Percentiles rank a stretch among this genome's conserved stretches.
phyloP scores from a whole-genome alignment of 2,329 filamentous ascomycete genomes.

The Hymenotorrendiella dingleyae region DNA sequence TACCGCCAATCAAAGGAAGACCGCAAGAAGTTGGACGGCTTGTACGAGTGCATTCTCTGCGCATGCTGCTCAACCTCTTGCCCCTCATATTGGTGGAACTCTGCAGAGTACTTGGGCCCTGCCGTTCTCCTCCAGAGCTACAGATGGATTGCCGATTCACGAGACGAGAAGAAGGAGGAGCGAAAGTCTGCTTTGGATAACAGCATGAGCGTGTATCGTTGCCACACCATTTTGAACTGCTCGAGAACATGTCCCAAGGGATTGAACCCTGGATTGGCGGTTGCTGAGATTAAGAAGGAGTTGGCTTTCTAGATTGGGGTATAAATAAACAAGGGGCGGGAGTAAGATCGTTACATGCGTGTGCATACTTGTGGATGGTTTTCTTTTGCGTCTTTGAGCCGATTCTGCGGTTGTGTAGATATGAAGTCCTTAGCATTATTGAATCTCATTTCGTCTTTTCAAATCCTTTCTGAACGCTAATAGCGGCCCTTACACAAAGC shows the following conservation, averaged over 20 bases:
- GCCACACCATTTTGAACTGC: conserved; percentile 99
- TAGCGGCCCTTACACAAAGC: too few relatives aligned
- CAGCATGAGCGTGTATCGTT: conserved; percentile 97
- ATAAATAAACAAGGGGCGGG: too few relatives aligned
- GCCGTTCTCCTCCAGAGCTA: conserved; percentile 96
- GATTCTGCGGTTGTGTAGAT: too few relatives aligned
- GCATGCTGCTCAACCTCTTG: conserved; percentile 98
- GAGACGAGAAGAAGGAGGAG: conserved; percentile 83
- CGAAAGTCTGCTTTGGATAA: conserved; percentile 92
- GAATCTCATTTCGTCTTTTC: too few relatives aligned
- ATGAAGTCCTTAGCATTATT: too few relatives aligned
- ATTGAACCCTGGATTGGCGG: conserved; percentile 88
- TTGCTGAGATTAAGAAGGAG: conserved; percentile 98
- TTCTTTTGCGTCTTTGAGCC: too few relatives aligned
- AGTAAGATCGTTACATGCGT: too few relatives aligned
- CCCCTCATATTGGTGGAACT: conserved; percentile 99
- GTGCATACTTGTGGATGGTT: too few relatives aligned
- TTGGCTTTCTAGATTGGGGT: conserved; percentile 62
- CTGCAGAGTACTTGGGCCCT: conserved; percentile 95
- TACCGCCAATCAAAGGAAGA: conserved; percentile 87
- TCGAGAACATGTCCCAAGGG: conserved; percentile 97
- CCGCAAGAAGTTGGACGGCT: conserved; percentile 87
- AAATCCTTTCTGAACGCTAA: too few relatives aligned
- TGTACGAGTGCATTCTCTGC: conserved; percentile 99
- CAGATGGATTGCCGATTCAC: conserved; percentile 92